Percentiles rank a stretch among this genome's conserved stretches.
These are phyloP conservation scores for Parastagonospora avenae DNA, from an alignment of 2,329 filamentous ascomycete genomes.

Conservation along the genomic window DNA sequence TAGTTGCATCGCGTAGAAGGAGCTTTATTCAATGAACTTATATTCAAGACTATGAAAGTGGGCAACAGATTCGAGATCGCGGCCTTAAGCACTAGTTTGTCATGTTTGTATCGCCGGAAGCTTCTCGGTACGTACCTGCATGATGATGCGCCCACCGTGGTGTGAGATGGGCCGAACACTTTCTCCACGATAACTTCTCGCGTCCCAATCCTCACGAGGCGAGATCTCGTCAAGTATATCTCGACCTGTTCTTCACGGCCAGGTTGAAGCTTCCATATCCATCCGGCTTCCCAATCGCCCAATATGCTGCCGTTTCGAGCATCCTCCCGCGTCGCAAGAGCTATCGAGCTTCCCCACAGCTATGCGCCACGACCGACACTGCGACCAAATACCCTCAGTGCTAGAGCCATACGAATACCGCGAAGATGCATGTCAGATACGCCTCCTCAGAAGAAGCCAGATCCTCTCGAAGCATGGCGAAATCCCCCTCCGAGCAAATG, in stretches of 20 bases:
- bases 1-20: no score
- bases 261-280: constrained; percentile 14
- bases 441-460: constrained; percentile 27
- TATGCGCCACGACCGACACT: constrained; percentile 28
- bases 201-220: constrained; percentile 13
- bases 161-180: constrained; percentile 30
- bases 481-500: constrained; percentile 44
- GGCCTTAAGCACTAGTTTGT: constrained; percentile 12
- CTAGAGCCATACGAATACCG: constrained; percentile 10
- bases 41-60: no score
- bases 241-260: constrained; percentile 13
- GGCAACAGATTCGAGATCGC: neutral
- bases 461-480: constrained; percentile 41
- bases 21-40: no score
- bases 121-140: constrained; percentile 14
- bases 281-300: constrained; percentile 17
- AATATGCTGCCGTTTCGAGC: constrained; percentile 39
- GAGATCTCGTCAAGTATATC: neutral
- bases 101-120: constrained; percentile 21
- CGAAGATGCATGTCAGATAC: constrained; percentile 27
- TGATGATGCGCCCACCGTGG: constrained; percentile 34
- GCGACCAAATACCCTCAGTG: constrained; percentile 20
- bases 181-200: constrained; percentile 9
- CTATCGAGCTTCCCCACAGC: constrained; percentile 33
- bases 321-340: constrained; percentile 27